These are phyloP conservation scores for Psilocybe azurescens DNA, from an alignment of 768 basidiomycete species.

Conservation along the genomic window DNA sequence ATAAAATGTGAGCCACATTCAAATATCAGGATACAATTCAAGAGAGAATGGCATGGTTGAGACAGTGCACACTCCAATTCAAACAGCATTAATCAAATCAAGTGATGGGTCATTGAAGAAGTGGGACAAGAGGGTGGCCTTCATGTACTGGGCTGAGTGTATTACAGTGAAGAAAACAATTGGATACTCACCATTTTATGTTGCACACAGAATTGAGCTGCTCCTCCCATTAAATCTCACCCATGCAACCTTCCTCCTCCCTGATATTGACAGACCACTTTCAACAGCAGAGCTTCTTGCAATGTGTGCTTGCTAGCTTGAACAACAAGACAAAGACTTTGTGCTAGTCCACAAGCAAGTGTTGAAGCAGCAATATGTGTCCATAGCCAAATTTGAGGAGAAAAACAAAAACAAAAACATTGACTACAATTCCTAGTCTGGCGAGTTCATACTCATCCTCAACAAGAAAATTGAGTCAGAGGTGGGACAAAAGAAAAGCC, in stretches of 20 bases:
- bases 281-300: too few relatives aligned
- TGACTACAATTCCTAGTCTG: not conserved
- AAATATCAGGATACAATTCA: not conserved
- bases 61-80: not conserved
- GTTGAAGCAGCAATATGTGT: not conserved
- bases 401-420: not conserved
- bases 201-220: not conserved
- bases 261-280: conserved; percentile 17
- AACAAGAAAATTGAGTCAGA: not conserved
- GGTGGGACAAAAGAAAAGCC: conserved; percentile 18
- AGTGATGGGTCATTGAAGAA: not conserved
- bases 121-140: not conserved
- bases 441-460: not conserved
- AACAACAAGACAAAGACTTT: not conserved
- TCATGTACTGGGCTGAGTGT: not conserved
- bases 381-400: not conserved
- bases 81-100: not conserved
- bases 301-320: not conserved
- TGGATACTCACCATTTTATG: not conserved
- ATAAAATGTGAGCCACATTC: not conserved
- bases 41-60: not conserved
- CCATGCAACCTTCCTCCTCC: not conserved
- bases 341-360: not conserved
- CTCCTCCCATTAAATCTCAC: not conserved
- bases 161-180: not conserved